Percentiles rank a stretch among this genome's conserved stretches.
Conservation (phyloP, 768 basidiomycete genomes). For the Pilatotrama ljubarskyi region DNA sequence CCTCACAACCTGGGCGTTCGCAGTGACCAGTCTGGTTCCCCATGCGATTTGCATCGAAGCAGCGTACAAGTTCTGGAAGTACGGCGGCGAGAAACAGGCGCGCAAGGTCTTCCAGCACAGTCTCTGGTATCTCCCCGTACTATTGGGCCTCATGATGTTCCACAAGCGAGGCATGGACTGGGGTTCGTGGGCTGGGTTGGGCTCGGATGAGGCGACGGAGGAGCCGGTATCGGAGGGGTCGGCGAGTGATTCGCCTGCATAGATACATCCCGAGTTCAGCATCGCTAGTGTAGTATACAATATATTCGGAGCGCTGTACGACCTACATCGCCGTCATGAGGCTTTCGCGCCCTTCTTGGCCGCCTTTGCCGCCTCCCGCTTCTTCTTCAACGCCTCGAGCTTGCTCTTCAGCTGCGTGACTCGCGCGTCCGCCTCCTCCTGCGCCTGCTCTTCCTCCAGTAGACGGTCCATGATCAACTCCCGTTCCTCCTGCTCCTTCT, state of each 20-base stretch:
- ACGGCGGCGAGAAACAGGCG: slow-evolving; percentile 75
- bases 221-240: background rate
- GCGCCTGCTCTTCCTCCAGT: slow-evolving; percentile 80
- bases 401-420: slow-evolving; percentile 64
- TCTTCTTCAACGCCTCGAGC: slow-evolving; percentile 57
- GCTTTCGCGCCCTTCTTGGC: slow-evolving; percentile 20
- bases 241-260: background rate
- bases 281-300: slow-evolving; percentile 8
- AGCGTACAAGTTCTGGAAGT: slow-evolving; percentile 75
- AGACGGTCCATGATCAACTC: slow-evolving; percentile 86
- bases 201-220: slow-evolving; percentile 9
- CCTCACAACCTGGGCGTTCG: slow-evolving; percentile 90
- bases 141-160: slow-evolving; percentile 91
- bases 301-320: background rate
- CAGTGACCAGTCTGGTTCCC: slow-evolving; percentile 70
- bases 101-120: slow-evolving; percentile 75
- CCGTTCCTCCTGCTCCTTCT: slow-evolving; percentile 68
- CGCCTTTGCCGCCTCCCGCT: slow-evolving; percentile 39
- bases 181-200: slow-evolving; percentile 56
- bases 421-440: slow-evolving; percentile 85
- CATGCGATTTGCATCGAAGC: slow-evolving; percentile 69
- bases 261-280: background rate
- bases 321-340: background rate
- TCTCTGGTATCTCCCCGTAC: slow-evolving; percentile 87
- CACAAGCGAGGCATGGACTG: slow-evolving; percentile 89